Conservation (phyloP, 2,329 filamentous ascomycete genomes). For the Pseudocercospora fijiensis region DNA sequence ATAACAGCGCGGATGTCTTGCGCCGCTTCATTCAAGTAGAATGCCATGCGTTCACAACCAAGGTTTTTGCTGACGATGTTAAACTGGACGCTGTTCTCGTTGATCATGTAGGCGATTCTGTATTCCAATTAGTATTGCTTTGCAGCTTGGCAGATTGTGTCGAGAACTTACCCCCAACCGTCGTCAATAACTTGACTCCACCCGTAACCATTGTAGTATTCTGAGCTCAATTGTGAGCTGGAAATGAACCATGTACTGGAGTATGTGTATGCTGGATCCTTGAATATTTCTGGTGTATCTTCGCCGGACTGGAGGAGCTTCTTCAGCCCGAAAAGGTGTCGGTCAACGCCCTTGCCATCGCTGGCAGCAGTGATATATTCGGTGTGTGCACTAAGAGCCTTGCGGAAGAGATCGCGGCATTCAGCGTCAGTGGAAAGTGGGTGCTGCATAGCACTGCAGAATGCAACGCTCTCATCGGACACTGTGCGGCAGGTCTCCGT, state of each 20-base stretch:
- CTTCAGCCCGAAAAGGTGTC: constrained; percentile 96
- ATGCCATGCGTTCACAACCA: constrained; percentile 88
- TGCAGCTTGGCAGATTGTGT: background rate
- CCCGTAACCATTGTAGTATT: constrained; percentile 98
- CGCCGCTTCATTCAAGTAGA: constrained; percentile 92
- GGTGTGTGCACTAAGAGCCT: constrained; percentile 76
- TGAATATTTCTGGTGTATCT: constrained; percentile 76
- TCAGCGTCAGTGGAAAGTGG: constrained; percentile 61
- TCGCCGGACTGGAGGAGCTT: constrained; percentile 79
- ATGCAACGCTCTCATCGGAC: constrained; percentile 85
- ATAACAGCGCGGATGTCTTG: constrained; percentile 85
- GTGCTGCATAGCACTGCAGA: constrained; percentile 84
- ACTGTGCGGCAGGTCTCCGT: constrained; percentile 95
- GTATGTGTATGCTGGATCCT: constrained; percentile 83
- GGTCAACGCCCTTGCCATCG: constrained; percentile 90
- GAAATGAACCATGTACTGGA: constrained; percentile 86
- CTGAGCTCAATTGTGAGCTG: constrained; percentile 84
- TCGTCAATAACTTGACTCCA: constrained; percentile 98
- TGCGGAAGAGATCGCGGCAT: constrained; percentile 73
- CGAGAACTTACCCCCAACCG: constrained; percentile 68
- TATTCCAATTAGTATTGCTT: constrained; percentile 23
- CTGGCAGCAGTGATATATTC: constrained; percentile 88
- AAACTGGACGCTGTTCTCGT: constrained; percentile 98
- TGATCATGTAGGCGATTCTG: constrained; percentile 96
- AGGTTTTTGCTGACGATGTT: constrained; percentile 94